Evolutionary conservation across 1,284 basidiomycete species (phyloP).

Genomic region (Ceratobasidium sp.): DNA sequence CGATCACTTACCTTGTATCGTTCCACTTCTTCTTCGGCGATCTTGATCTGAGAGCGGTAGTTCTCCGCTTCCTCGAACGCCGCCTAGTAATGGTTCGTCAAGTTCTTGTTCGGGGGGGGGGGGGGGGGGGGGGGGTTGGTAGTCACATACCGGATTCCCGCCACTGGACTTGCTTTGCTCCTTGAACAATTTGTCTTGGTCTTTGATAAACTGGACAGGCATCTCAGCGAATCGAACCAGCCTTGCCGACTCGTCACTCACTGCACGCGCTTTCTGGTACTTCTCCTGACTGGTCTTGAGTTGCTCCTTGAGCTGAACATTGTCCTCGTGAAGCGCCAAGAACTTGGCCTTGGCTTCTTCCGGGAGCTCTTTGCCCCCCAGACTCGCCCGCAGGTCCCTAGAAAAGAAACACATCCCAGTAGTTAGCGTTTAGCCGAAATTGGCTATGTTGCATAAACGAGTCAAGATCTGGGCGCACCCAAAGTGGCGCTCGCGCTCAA

Average conservation of each 20-base stretch:
- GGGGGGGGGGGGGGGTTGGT: too few relatives aligned
- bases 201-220: constrained; percentile 78
- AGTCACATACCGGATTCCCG: constrained; percentile 9
- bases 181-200: constrained; percentile 85
- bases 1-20: constrained; percentile 60
- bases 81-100: constrained; percentile 54
- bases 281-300: constrained; percentile 78
- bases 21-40: constrained; percentile 71
- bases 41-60: constrained; percentile 72
- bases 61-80: constrained; percentile 72
- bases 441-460: too few relatives aligned
- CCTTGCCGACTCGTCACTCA: constrained; percentile 48
- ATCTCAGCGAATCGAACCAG: constrained; percentile 29
- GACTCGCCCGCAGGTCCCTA: constrained; percentile 74
- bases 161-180: constrained; percentile 56
- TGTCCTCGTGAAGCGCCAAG: constrained; percentile 79
- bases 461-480: constrained; percentile 58
- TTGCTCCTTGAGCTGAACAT: constrained; percentile 71
- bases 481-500: constrained; percentile 80
- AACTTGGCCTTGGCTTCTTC: constrained; percentile 80
- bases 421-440: constrained; percentile 33
- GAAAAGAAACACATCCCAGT: neutral
- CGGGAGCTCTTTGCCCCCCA: constrained; percentile 76
- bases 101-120: too few relatives aligned
- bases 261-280: constrained; percentile 78